Evolutionary conservation across 345 rosid species (phyloP).

Genomic region (Bruguiera gymnorhiza): DNA sequence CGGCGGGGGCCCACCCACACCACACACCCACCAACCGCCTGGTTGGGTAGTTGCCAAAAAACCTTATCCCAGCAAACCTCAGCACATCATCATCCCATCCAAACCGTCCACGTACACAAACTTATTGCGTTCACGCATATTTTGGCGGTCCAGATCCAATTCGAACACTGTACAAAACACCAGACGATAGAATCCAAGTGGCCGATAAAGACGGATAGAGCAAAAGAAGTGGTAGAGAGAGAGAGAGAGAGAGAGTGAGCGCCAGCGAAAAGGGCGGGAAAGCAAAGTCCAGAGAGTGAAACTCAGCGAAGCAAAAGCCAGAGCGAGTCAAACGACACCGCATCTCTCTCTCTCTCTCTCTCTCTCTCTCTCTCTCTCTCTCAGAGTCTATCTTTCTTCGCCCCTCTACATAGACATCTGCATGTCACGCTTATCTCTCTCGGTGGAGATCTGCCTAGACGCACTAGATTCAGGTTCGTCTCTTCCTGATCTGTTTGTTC

Average conservation of each 20-base stretch:
- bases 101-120: background rate
- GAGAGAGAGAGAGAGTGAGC: background rate
- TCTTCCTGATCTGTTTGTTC: background rate
- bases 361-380: background rate
- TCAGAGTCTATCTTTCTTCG: too few species aligned
- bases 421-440: background rate
- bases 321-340: too few species aligned
- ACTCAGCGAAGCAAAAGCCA: too few species aligned
- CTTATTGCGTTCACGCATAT: background rate
- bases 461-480: background rate
- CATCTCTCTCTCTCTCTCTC: too few species aligned
- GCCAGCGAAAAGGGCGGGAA: too few species aligned
- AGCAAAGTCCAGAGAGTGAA: too few species aligned
- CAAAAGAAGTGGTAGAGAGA: background rate
- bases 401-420: too few species aligned
- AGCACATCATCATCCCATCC: background rate
- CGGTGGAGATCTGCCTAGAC: background rate
- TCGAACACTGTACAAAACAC: background rate
- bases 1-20: conserved; percentile 1
- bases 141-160: background rate
- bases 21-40: background rate
- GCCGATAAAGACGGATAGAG: background rate
- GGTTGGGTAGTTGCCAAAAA: background rate
- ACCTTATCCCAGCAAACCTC: background rate
- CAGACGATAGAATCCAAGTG: background rate